Evolutionary conservation across 345 rosid species (phyloP), one percentile per base, ranked within the genome.

Genomic region (Eucalyptus polyanthemos): DNA sequence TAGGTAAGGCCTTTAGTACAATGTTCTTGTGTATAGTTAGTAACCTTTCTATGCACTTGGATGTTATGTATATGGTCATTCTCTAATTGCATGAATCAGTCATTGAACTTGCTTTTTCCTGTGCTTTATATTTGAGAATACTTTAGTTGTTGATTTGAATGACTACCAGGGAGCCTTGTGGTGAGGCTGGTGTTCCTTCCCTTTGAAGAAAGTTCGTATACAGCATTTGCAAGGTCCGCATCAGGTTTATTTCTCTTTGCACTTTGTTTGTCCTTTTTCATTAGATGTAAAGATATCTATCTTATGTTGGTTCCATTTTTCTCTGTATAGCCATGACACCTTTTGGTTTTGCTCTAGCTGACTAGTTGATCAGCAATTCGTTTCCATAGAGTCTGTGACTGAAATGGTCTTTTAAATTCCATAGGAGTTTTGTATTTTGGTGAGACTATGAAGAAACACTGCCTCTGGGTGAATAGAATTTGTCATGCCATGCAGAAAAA

Each of bases 171-270:
- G 91, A 96, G 99, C 94, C 92, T 96, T 90, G 99, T 98, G 87
- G 99, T 97, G 90, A 95, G 99, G 90, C 60, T 98, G 95, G 96
- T 98, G 90, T 95, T 97, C 94, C 96, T 97, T 91, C 99, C 99
- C 29, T 96, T 97, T 60, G 99, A 98, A 94, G 99, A 98, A 93
- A 98, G 99, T 93, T 94, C 99, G 83, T 96, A 94, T 92, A 92
- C 96, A 89, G 96, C 96, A 89, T 98, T 96, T 95, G 99, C 99
- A 95, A 96, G 98, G 98, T 96, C 95, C 88, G 97, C 98, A 88
- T 94, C 99, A 97, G 99, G 99, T 97, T 95, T 91, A 94, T 90
- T 91, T 94, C 97, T 95, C 72, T 93, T 92, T 93, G 92, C 65
- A 44, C 22, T 40, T 76, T 37, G 8, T 92, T 90, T 89, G 90